Percentiles rank a stretch among this genome's conserved stretches.
These are phyloP conservation scores for Blastocystis sp. DNA, from an alignment of 352 stramenopile genomes.

Conservation along the genomic window DNA sequence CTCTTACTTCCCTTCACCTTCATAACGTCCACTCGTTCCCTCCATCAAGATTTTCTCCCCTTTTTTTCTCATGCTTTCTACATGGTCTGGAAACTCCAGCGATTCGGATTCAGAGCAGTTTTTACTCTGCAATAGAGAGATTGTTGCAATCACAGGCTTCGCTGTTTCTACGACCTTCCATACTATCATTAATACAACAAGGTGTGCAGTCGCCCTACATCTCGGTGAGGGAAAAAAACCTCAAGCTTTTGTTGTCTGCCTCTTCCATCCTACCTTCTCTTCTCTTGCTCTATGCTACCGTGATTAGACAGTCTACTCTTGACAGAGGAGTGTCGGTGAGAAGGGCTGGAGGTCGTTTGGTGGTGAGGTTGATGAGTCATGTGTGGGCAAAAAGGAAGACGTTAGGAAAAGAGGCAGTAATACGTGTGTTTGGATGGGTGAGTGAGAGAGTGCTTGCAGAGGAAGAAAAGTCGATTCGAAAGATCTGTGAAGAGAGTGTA, in stretches of 20 bases:
- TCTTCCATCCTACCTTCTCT: not conserved
- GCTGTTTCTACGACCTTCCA: not conserved
- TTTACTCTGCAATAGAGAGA: not conserved
- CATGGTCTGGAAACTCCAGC: not conserved
- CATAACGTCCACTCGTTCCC: not conserved
- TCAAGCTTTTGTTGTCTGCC: not conserved
- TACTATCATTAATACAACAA: not conserved
- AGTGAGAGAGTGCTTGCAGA: not conserved
- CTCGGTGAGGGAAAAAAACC: constrained; percentile 15
- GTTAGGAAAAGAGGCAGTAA: not conserved
- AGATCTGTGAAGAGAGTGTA: not conserved
- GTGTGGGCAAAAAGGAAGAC: not conserved
- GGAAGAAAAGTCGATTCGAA: not conserved
- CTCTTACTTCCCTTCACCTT: not conserved
- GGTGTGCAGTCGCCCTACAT: constrained; percentile 36
- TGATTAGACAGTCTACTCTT: not conserved
- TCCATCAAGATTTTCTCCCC: not conserved
- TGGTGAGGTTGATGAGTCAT: not conserved
- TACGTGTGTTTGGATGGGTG: not conserved
- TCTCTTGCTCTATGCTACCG: not conserved
- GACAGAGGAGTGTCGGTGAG: not conserved
- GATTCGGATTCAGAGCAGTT: constrained; percentile 3
- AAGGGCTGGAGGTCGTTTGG: not conserved
- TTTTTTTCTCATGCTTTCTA: constrained; percentile 31
- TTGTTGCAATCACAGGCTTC: not conserved